These are phyloP conservation scores for Zygosaccharomyces sapae DNA, from an alignment of 1,139 yeast species.

Conservation along the genomic window DNA sequence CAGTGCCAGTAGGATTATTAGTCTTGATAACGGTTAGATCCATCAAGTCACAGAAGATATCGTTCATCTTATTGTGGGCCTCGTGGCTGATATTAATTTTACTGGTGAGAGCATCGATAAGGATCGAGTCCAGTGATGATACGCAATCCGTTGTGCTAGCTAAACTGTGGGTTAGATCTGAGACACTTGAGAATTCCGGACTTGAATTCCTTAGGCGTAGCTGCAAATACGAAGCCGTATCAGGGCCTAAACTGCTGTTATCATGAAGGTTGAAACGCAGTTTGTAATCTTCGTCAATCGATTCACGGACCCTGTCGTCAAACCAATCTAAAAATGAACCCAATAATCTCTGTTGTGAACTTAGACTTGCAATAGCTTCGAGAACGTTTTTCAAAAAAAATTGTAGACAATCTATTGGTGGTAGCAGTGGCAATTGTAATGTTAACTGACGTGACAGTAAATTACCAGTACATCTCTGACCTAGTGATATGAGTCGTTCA, in stretches of 20 bases:
- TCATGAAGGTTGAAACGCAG: constrained; percentile 11
- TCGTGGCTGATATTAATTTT: neutral
- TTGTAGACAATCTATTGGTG: constrained; percentile 7
- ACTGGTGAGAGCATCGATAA: neutral
- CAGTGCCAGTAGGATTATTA: neutral
- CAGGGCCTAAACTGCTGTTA: constrained; percentile 11
- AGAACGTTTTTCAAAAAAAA: constrained; percentile 7
- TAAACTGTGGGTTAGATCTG: neutral
- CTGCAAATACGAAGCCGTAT: constrained; percentile 11
- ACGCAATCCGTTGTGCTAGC: neutral
- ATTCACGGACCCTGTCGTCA: constrained; percentile 20
- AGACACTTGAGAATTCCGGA: neutral
- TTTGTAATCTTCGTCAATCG: constrained; percentile 24
- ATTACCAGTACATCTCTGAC: constrained; percentile 45
- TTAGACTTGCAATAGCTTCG: constrained; percentile 10
- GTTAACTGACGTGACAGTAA: constrained; percentile 11
- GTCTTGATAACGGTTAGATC: neutral
- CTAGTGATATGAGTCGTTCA: constrained; percentile 54
- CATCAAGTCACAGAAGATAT: neutral
- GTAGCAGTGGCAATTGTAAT: neutral
- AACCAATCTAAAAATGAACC: constrained; percentile 24
- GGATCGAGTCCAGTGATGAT: neutral
- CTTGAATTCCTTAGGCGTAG: constrained; percentile 8
- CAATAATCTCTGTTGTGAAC: constrained; percentile 13
- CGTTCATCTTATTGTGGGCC: neutral